Base-by-base conservation (phyloP, 1,284 basidiomycete genomes). In the Sporisorium reilianum region DNA sequence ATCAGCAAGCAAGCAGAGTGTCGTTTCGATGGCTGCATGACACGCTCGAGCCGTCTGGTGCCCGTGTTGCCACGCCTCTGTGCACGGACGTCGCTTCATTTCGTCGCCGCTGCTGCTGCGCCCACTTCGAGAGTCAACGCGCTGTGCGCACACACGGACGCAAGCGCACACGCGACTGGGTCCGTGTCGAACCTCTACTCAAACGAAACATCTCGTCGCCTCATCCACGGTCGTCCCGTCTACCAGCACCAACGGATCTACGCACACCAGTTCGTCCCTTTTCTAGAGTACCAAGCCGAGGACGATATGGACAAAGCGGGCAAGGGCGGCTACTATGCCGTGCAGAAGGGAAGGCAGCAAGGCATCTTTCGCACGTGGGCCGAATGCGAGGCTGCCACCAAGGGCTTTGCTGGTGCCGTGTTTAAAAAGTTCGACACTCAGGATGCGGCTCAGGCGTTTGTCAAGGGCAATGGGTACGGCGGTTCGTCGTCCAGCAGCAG, bases 381-480 rank as follows among this genome's bases (percentile, higher is more conserved):
- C 6, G 90, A 91, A 12, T 90, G 90, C 77, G 85, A 90, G 71
- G 81, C 81, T 0, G 90, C 91, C 75, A 87, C 89, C 34, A 88
- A 88, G 46, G 89, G 89, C 18, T 91, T 88, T 79, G 30, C 85
- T 0, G 87, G 87, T 14, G 88, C 91, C 5, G 85, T 82, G n/a
- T 90, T 88, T 85, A 90, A 91, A 83, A 91, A 90, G 76, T 90
- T 93, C 76, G 46, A 66, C 8, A 88, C 85, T 8, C 75, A 83
- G 14, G 81, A 81, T 2, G 89, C 90, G 18, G 93, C 93, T 0
- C 20, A 60, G 36, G 49, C 32, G 0, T 83, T 79, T 28, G 45
- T 76, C 12, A 9, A 32, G 4, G 70, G 60, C 3, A 20, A 54
- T 44, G 60, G 67, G 18, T 62, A 63, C 38, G 58, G 55, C 23